Percentiles rank a stretch among this genome's conserved stretches.
These are phyloP conservation scores for Nannizziopsis barbatae DNA, from an alignment of 2,329 filamentous ascomycete genomes.

Conservation along the genomic window DNA sequence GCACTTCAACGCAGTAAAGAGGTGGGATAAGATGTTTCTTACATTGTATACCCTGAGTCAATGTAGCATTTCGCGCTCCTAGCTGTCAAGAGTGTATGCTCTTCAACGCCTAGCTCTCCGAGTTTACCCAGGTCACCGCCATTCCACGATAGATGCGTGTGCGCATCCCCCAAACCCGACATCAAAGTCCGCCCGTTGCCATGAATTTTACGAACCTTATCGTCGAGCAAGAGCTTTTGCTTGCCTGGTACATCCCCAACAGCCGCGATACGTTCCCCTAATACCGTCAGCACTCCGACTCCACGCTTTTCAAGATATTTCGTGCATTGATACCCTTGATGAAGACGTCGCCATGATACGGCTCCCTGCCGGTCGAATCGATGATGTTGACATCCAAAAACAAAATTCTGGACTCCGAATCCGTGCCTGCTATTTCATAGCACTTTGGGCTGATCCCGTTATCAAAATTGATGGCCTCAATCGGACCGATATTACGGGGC, in stretches of 20 bases:
- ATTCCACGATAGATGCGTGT: slow-evolving; percentile 43
- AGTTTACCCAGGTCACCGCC: slow-evolving; percentile 33
- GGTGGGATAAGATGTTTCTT: slow-evolving; percentile 4
- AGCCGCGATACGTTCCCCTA: slow-evolving; percentile 26
- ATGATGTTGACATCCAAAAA: slow-evolving; percentile 34
- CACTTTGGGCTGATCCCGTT: slow-evolving; percentile 24
- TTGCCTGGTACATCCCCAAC: slow-evolving; percentile 28
- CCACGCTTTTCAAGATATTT: background rate
- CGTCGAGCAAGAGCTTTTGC: slow-evolving; percentile 21
- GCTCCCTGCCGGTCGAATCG: slow-evolving; percentile 30
- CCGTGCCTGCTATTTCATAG: slow-evolving; percentile 29
- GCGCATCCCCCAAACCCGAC: slow-evolving; percentile 41
- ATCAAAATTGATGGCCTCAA: slow-evolving; percentile 25
- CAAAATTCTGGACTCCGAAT: slow-evolving; percentile 25
- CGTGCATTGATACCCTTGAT: slow-evolving; percentile 23
- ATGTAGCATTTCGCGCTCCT: slow-evolving; percentile 36
- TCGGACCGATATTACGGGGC: slow-evolving; percentile 20
- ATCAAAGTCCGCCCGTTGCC: slow-evolving; percentile 39
- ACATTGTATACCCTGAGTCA: slow-evolving; percentile 43
- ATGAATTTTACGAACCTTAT: slow-evolving; percentile 29
- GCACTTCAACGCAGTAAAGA: background rate
- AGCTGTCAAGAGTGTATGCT: slow-evolving; percentile 39
- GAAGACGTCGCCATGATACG: slow-evolving; percentile 32
- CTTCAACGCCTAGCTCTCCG: slow-evolving; percentile 36
- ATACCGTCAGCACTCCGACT: background rate